Conservation (phyloP, 2,329 filamentous ascomycete species). For the Pseudogymnoascus sp. region DNA sequence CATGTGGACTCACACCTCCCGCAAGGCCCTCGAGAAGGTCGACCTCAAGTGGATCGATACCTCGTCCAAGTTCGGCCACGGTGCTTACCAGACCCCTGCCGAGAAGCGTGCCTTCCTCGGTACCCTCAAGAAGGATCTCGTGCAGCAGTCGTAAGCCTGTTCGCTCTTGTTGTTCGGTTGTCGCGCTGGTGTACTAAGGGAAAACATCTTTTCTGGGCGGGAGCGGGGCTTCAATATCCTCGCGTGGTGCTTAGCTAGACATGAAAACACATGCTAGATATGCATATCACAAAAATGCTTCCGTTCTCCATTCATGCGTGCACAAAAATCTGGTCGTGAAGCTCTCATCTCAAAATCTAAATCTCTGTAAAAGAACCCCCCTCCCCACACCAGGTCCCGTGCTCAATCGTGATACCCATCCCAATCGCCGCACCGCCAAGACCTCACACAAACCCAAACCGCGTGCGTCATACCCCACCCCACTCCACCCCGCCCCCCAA, state of each 20-base stretch:
- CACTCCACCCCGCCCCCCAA: not conserved
- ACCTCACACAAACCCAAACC: not conserved
- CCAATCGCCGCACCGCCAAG: slow-evolving; percentile 5
- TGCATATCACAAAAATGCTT: slow-evolving; percentile 10
- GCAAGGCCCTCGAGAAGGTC: slow-evolving; percentile 96
- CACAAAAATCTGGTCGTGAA: not conserved
- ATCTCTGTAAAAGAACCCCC: not conserved
- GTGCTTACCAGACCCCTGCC: slow-evolving; percentile 95
- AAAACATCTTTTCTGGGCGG: slow-evolving; percentile 18
- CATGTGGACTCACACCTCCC: slow-evolving; percentile 93
- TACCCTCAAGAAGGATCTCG: slow-evolving; percentile 98
- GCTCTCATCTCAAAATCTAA: not conserved
- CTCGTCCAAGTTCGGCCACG: slow-evolving; percentile 99
- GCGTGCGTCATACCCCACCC: slow-evolving; percentile 3
- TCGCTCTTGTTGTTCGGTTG: slow-evolving; percentile 22
- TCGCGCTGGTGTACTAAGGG: slow-evolving; percentile 13
- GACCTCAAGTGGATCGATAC: slow-evolving; percentile 99
- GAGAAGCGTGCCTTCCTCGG: slow-evolving; percentile 98
- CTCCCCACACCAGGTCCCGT: not conserved
- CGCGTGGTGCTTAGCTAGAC: slow-evolving; percentile 11
- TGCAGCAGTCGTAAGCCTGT: slow-evolving; percentile 43
- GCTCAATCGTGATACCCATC: not conserved
- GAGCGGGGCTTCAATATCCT: slow-evolving; percentile 13
- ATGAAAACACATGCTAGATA: slow-evolving; percentile 9
- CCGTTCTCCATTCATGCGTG: not conserved